These are phyloP conservation scores for Piper longum DNA, from an alignment of 164 flowering plant species.

Conservation along the genomic window DNA sequence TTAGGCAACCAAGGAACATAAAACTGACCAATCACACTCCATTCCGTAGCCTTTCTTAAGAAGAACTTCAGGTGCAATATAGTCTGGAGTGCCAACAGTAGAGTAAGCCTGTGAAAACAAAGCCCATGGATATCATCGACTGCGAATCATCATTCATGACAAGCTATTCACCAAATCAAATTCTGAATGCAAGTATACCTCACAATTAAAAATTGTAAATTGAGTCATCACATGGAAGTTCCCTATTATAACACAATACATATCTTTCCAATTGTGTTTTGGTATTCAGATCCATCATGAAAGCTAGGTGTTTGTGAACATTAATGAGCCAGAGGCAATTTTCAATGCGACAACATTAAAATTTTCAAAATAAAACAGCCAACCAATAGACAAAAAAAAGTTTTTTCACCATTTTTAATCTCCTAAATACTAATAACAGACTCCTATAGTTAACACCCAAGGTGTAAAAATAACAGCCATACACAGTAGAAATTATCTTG, in stretches of 20 bases:
- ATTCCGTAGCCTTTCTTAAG: constrained; percentile 35
- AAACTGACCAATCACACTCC: constrained; percentile 36
- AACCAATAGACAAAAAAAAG: too few species aligned
- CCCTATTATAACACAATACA: not conserved
- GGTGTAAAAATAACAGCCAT: too few species aligned
- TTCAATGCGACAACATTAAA: too few species aligned
- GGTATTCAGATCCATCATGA: too few species aligned
- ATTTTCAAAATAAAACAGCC: too few species aligned
- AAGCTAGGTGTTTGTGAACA: too few species aligned
- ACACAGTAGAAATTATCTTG: too few species aligned
- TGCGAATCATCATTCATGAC: not conserved
- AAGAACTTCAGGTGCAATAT: constrained; percentile 29
- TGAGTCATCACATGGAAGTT: not conserved
- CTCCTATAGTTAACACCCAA: too few species aligned
- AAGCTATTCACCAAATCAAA: not conserved
- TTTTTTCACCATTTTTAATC: too few species aligned
- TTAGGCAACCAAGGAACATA: not conserved
- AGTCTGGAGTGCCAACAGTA: constrained; percentile 34
- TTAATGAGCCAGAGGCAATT: too few species aligned
- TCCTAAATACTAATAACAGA: too few species aligned
- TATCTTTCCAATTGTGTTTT: not conserved
- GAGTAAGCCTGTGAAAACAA: constrained; percentile 23
- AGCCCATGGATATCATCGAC: not conserved
- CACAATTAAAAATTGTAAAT: not conserved
- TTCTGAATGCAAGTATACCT: not conserved